A percentile compares a stretch with the other conserved stretches of the same genome.
Conservation (phyloP, 2,329 filamentous ascomycete species). For the Emmonsia crescens region DNA sequence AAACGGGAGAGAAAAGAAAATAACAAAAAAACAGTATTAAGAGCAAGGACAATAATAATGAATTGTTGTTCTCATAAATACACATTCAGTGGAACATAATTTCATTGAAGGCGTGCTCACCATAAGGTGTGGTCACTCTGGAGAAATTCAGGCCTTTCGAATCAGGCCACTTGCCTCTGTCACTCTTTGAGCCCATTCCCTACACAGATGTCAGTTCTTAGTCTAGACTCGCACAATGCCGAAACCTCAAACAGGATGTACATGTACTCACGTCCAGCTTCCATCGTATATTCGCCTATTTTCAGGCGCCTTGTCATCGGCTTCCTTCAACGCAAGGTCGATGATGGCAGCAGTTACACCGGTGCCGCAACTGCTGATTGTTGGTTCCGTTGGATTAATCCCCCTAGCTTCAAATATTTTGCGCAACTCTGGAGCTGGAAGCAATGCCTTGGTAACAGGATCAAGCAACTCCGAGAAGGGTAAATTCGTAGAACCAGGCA, state of each 20-base stretch:
- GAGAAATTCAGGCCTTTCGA: constrained; percentile 20
- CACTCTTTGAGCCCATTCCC: constrained; percentile 43
- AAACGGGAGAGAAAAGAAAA: not conserved
- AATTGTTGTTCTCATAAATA: not conserved
- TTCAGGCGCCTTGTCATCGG: constrained; percentile 57
- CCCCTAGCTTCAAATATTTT: constrained; percentile 70
- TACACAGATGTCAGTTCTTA: constrained; percentile 12
- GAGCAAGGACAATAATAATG: not conserved
- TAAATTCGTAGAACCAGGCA: constrained; percentile 76
- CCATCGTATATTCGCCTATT: constrained; percentile 80
- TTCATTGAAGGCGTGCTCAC: not conserved
- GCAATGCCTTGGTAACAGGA: constrained; percentile 67
- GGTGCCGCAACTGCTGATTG: constrained; percentile 83
- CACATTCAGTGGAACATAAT: not conserved
- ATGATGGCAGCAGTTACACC: constrained; percentile 88
- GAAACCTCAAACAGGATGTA: constrained; percentile 9
- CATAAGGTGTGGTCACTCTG: not conserved
- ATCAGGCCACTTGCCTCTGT: constrained; percentile 37
- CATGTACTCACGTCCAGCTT: constrained; percentile 81
- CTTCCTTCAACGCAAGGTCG: constrained; percentile 73
- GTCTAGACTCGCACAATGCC: constrained; percentile 4
- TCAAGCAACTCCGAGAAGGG: constrained; percentile 74
- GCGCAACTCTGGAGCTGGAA: constrained; percentile 59
- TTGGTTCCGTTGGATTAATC: constrained; percentile 65
- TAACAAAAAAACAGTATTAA: not conserved